Evolutionary conservation across 2,329 filamentous ascomycete species (phyloP).

Genomic region (Metarhizium robertsii): DNA sequence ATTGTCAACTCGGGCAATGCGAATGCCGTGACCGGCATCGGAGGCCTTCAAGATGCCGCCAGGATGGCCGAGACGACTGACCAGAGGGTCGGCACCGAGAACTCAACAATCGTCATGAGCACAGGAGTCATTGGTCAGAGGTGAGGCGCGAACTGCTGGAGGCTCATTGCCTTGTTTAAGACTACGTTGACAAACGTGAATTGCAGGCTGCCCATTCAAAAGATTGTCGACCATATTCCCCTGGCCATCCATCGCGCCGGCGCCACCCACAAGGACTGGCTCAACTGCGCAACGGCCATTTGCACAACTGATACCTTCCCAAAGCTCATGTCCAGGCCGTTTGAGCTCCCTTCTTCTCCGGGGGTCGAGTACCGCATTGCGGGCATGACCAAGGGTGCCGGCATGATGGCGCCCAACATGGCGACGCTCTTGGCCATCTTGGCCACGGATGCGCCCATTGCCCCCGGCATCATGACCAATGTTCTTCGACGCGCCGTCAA

Average conservation of each 20-base stretch:
- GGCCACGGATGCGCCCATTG: slow-evolving; percentile 81
- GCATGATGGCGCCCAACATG: slow-evolving; percentile 99
- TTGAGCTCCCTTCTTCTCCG: slow-evolving; percentile 73
- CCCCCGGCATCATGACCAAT: slow-evolving; percentile 53
- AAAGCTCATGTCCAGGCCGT: slow-evolving; percentile 80
- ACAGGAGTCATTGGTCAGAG: slow-evolving; percentile 96
- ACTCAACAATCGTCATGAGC: slow-evolving; percentile 87
- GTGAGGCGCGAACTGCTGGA: slow-evolving; percentile 27
- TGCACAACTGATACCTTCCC: slow-evolving; percentile 99
- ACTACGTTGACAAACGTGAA: slow-evolving; percentile 7
- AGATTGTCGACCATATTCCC: slow-evolving; percentile 78
- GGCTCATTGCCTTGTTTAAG: background rate
- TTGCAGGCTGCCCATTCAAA: slow-evolving; percentile 71
- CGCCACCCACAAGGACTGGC: slow-evolving; percentile 74
- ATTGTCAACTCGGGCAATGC: slow-evolving; percentile 94
- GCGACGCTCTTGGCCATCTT: slow-evolving; percentile 87
- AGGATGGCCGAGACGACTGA: slow-evolving; percentile 77
- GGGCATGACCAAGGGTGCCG: slow-evolving; percentile 95
- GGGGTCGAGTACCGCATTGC: slow-evolving; percentile 71
- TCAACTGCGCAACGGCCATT: slow-evolving; percentile 78
- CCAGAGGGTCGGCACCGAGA: slow-evolving; percentile 38
- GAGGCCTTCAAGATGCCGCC: slow-evolving; percentile 78
- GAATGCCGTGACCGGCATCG: slow-evolving; percentile 90
- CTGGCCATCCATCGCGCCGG: slow-evolving; percentile 63
- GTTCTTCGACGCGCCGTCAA: slow-evolving; percentile 68